Percentiles rank a stretch among this genome's conserved stretches.
phyloP scores from a whole-genome alignment of 108 stramenopile genomes.

The Skeletonema marinoi region DNA sequence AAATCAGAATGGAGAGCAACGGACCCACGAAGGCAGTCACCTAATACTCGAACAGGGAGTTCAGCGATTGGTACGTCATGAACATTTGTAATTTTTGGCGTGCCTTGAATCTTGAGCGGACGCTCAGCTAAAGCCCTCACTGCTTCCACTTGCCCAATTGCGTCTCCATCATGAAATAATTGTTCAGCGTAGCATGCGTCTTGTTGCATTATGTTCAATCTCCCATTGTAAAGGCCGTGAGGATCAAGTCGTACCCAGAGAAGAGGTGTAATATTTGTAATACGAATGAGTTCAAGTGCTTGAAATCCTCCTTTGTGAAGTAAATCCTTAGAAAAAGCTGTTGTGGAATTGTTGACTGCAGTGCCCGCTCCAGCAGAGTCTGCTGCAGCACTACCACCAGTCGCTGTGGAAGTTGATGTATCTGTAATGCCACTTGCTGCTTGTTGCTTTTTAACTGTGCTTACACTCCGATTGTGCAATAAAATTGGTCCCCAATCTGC shows the following conservation, averaged over 20 bases:
- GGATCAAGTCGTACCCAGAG: slow-evolving; percentile 89
- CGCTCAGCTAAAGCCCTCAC: slow-evolving; percentile 81
- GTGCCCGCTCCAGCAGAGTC: slow-evolving; percentile 9
- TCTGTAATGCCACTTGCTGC: slow-evolving; percentile 55
- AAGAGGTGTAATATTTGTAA: slow-evolving; percentile 84
- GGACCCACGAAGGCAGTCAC: slow-evolving; percentile 85
- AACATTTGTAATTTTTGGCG: slow-evolving; percentile 71
- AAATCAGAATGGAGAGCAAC: slow-evolving; percentile 79
- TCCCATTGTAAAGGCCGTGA: slow-evolving; percentile 74
- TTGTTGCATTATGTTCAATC: slow-evolving; percentile 79
- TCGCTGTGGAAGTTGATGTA: slow-evolving; percentile 8
- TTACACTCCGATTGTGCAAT: slow-evolving; percentile 81
- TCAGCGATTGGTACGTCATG: slow-evolving; percentile 80
- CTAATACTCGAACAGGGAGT: slow-evolving; percentile 81
- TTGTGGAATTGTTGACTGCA: slow-evolving; percentile 39
- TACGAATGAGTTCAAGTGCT: slow-evolving; percentile 85
- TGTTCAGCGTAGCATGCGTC: slow-evolving; percentile 87
- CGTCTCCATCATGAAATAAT: slow-evolving; percentile 88
- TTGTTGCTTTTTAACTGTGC: slow-evolving; percentile 72
- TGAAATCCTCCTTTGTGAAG: slow-evolving; percentile 84
- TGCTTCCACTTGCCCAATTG: slow-evolving; percentile 80
- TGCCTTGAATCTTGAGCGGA: slow-evolving; percentile 79
- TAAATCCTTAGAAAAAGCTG: slow-evolving; percentile 65
- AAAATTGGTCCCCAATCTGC: slow-evolving; percentile 83
- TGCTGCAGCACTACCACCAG: slow-evolving; percentile 7